Base-by-base conservation (phyloP, 306 rosid species). In the Rosa multiflora region DNA sequence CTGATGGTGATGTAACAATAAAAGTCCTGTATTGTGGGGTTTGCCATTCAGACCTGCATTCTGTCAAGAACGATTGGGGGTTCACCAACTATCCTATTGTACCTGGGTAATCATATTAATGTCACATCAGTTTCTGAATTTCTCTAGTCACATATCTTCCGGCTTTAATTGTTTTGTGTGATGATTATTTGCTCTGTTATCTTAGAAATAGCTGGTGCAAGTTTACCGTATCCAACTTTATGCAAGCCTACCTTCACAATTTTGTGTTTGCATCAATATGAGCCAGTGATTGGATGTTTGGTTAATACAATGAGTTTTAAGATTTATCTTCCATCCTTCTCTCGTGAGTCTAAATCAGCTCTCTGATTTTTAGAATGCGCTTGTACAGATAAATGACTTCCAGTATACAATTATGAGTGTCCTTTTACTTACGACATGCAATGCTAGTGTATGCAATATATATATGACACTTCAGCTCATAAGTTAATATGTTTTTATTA, bases 11-110 rank as follows among this genome's bases (percentile, higher is more conserved):
- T 73, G 97, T 94, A 35, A 81, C 90, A 15, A 5, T 94, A 61
- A 87, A 92, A 76, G 82, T 94, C 72, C 91, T 92, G 0, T 94
- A 51, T 61, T 94, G 97, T 56, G 98, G 98, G 21, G 90, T 94
- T 89, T 94, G 98, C 78, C 98, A 94, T 81, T 92, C 97, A 55
- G 98, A 94, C 85, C 87, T 94, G 11, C 98, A 94, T 76, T 68
- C 64, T 61, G 26, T 70, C 21, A 92, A 87, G 85, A 94, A 94
- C 35, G 98, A 94, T 0, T 92, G 97, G 98, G 97, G 97, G n/a
- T 59, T 85, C 85, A 90, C 97, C 3, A 77, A 73, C 48, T 94
- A 86, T 81, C 98, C 98, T 29, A 43, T 94, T 64, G 97, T 94
- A 83, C 98, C 98, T 2, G 98, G 98, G 98, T 94, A 84, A 84